phyloP scores from a whole-genome alignment of 2,329 filamentous ascomycete genomes.

The Penicillium aurantiogriseum region DNA sequence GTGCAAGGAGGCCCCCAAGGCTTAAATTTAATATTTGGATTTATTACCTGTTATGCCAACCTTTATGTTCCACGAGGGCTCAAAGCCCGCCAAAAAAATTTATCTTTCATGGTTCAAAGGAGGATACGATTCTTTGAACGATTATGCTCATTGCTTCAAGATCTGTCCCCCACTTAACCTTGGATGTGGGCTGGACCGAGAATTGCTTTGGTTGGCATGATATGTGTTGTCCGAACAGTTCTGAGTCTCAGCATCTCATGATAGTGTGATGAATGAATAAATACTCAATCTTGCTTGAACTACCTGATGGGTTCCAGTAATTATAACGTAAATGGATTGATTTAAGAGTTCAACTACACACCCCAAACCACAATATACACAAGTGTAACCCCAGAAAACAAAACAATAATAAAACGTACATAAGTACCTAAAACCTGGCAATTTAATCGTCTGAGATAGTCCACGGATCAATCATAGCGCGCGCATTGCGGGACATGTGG shows the following conservation, averaged over 20 bases:
- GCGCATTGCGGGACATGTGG: slow-evolving; percentile 6
- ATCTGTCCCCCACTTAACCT: slow-evolving; percentile 29
- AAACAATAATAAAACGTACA: no score
- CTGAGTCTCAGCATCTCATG: slow-evolving; percentile 38
- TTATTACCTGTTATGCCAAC: slow-evolving; percentile 30
- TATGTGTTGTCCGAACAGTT: slow-evolving; percentile 35
- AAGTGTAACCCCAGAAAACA: not conserved
- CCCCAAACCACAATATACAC: not conserved
- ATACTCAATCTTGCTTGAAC: slow-evolving; percentile 16
- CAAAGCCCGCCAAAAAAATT: slow-evolving; percentile 21
- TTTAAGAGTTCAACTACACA: not conserved
- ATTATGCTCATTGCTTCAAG: slow-evolving; percentile 25
- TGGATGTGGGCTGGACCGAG: slow-evolving; percentile 37
- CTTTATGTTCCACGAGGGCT: slow-evolving; percentile 31
- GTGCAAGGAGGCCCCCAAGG: slow-evolving; percentile 77
- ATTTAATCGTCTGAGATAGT: not conserved
- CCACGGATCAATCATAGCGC: not conserved
- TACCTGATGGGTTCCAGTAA: not conserved
- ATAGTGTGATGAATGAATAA: slow-evolving; percentile 41
- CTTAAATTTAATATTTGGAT: slow-evolving; percentile 25
- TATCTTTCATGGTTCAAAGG: slow-evolving; percentile 30
- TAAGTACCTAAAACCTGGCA: not conserved
- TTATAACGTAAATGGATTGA: not conserved
- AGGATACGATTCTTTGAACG: slow-evolving; percentile 29
- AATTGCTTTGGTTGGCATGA: slow-evolving; percentile 39